Evolutionary conservation across 345 rosid genomes (phyloP), one percentile per base, ranked within the genome.

Genomic region (Syzygium oleosum): DNA sequence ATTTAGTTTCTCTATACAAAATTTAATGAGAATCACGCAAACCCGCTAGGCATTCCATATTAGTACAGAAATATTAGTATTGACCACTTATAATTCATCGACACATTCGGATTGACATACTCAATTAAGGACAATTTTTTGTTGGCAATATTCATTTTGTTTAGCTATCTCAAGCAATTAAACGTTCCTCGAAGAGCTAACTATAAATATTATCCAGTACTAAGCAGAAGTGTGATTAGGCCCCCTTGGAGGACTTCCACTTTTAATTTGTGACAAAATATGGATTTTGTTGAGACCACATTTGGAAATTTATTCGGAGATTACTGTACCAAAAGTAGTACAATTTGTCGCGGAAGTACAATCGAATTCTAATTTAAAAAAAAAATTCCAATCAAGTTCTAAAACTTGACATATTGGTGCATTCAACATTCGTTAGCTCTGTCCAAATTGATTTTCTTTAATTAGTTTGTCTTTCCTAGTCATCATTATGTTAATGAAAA

Each of bases 371-470:
- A 11, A 9, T 4, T 13, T 52, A 12, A 12, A 51, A 0, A 22
- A 56, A 56, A 0, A 43, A 43, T 43, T 58, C 1, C 61, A 23
- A 58, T 23, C 14, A 0, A 58, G 25, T 23, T 58, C 63, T 0
- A 59, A 59, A 59, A 1, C 12, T 12, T 6, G 0, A 27, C 17
- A 0, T 13, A 61, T 0, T n/a, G 73, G 0, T n/a, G 19, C 0
- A 3, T 3, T 61, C 6, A 61, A 61, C 29, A 8, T 0, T n/a
- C 0, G 2, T n/a, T 61, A 61, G 34, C 73, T 61, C 34, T 31
- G 17, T 61, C 0, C 17, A 61, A 61, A 0, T 61, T 61, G 0
- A 12, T 27, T 5, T 58, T 10, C 22, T 0, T 25, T 58, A 16
- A 59, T 61, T 61, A 61, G 73, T 61, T n/a, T n/a, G 34, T 13